phyloP scores from a whole-genome alignment of 768 basidiomycete species.

The Trichaptum fuscoviolaceum region DNA sequence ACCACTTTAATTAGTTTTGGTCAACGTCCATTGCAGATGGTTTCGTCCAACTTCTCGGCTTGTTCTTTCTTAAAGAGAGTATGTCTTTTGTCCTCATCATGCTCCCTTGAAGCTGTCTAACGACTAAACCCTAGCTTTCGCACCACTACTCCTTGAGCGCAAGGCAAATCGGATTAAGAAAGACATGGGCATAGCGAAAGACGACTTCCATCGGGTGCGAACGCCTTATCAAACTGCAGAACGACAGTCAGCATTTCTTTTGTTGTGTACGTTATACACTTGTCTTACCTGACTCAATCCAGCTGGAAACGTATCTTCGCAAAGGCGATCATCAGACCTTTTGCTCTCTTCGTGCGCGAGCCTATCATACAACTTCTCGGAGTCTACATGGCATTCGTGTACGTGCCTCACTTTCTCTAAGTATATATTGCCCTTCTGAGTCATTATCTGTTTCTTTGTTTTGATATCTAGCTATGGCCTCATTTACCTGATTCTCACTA shows the following conservation, averaged over 20 bases:
- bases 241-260: neutral
- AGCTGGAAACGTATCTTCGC: slow-evolving; percentile 19
- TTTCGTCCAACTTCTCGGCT: slow-evolving; percentile 15
- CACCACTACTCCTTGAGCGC: slow-evolving; percentile 13
- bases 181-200: slow-evolving; percentile 45
- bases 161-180: slow-evolving; percentile 41
- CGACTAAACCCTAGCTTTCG: slow-evolving; percentile 2
- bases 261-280: neutral
- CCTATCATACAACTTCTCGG: slow-evolving; percentile 23
- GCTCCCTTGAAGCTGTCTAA: neutral
- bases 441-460: neutral
- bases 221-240: neutral
- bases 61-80: slow-evolving; percentile 13
- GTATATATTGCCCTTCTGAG: neutral
- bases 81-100: neutral
- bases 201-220: slow-evolving; percentile 12
- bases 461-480: slow-evolving; percentile 1
- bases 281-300: neutral
- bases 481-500: slow-evolving; percentile 8
- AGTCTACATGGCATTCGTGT: slow-evolving; percentile 21
- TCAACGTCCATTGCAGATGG: slow-evolving; percentile 16
- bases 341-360: slow-evolving; percentile 23
- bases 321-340: slow-evolving; percentile 29
- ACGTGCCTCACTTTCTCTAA: slow-evolving; percentile 9
- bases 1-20: slow-evolving; percentile 13